These are phyloP conservation scores for Globisporangium nunn DNA, from an alignment of 352 stramenopile species.

Conservation along the genomic window DNA sequence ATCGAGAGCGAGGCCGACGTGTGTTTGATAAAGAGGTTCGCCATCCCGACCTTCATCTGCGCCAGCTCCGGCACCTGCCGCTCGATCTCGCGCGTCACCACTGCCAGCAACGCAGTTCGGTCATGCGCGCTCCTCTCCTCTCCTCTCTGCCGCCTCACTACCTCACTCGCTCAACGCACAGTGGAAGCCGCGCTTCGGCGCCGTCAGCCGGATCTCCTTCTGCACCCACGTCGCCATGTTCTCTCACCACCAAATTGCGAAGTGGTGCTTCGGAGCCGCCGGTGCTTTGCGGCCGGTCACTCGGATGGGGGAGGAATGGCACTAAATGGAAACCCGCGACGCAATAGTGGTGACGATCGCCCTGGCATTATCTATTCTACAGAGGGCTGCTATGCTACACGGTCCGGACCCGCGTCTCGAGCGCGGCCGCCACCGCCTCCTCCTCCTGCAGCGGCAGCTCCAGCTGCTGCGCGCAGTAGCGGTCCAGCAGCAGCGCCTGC, in stretches of 20 bases:
- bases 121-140: too few species aligned
- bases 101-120: conserved; percentile 14
- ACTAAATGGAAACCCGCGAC: too few species aligned
- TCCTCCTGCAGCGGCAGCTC: background rate
- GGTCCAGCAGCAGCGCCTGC: conserved; percentile 50
- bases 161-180: conserved; percentile 19
- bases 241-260: background rate
- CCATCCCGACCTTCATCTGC: conserved; percentile 90
- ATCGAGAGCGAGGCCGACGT: conserved; percentile 94
- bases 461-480: conserved; percentile 57
- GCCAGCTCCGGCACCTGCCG: conserved; percentile 51
- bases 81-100: conserved; percentile 77
- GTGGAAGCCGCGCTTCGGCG: conserved; percentile 76
- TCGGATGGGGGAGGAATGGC: too few species aligned
- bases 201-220: conserved; percentile 82
- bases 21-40: conserved; percentile 95
- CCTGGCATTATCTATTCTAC: too few species aligned
- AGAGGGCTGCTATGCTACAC: background rate
- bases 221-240: conserved; percentile 73
- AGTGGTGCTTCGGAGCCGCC: too few species aligned
- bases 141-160: background rate
- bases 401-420: background rate
- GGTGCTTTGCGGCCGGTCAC: too few species aligned
- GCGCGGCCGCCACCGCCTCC: background rate
- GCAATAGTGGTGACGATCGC: too few species aligned